A percentile compares a stretch with the other conserved stretches of the same genome.
Conservation (phyloP, 208 protist species). For the Trypanosoma scelopori region DNA sequence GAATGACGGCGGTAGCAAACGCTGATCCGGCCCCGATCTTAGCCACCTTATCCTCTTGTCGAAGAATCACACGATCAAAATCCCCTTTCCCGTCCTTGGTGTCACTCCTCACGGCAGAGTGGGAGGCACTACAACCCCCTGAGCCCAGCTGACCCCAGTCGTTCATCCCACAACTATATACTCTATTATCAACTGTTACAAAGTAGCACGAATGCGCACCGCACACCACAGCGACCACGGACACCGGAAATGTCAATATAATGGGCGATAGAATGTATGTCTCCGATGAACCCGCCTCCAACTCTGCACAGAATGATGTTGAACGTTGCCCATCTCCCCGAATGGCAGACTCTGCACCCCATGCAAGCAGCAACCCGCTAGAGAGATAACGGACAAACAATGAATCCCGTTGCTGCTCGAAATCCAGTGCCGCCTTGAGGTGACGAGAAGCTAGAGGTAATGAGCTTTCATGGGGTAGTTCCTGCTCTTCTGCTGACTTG, state of each 20-base stretch:
- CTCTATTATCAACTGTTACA: constrained; percentile 32
- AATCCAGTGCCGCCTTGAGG: background rate
- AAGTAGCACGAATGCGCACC: constrained; percentile 39
- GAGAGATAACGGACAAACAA: constrained; percentile 27
- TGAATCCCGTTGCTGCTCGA: constrained; percentile 16
- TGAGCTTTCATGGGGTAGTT: background rate
- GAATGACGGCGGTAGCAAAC: constrained; percentile 42
- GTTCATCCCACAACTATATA: constrained; percentile 38
- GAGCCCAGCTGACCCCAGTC: constrained; percentile 61
- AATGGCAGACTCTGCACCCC: constrained; percentile 8
- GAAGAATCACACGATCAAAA: constrained; percentile 35
- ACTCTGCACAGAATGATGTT: background rate
- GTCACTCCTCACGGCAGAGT: background rate
- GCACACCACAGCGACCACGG: constrained; percentile 30
- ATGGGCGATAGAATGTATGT: constrained; percentile 13
- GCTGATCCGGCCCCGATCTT: constrained; percentile 43
- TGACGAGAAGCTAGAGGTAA: constrained; percentile 2
- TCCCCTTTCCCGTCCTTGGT: constrained; percentile 10
- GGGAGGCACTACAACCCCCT: constrained; percentile 13
- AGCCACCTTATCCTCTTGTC: constrained; percentile 35
- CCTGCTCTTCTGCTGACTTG: background rate
- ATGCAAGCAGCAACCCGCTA: constrained; percentile 17
- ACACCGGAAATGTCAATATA: background rate
- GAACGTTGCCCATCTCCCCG: background rate
- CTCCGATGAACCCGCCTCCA: background rate